These are phyloP conservation scores for Fragaria iinumae DNA, from an alignment of 306 rosid genomes.

Conservation along the genomic window DNA sequence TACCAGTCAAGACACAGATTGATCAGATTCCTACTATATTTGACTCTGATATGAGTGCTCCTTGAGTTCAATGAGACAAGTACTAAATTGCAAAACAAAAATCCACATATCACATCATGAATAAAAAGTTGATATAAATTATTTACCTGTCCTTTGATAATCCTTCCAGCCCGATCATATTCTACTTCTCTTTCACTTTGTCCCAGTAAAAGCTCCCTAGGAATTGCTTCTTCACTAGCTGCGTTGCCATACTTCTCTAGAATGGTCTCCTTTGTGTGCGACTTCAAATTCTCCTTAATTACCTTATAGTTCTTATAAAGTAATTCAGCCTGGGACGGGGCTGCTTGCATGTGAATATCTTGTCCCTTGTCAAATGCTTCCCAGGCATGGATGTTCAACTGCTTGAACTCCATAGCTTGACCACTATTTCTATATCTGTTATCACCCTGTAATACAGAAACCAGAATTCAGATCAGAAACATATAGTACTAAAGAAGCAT, in stretches of 20 bases:
- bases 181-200: constrained; percentile 71
- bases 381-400: constrained; percentile 59
- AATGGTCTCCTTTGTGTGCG: constrained; percentile 55
- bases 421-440: constrained; percentile 60
- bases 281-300: constrained; percentile 58
- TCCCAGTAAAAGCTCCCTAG: constrained; percentile 67
- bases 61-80: neutral
- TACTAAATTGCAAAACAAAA: neutral
- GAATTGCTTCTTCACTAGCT: constrained; percentile 51
- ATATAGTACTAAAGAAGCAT: neutral
- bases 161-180: constrained; percentile 74
- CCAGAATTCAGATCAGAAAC: neutral
- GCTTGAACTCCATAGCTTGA: constrained; percentile 67
- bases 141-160: constrained; percentile 66
- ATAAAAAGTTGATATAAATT: neutral
- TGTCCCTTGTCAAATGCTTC: constrained; percentile 75
- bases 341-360: constrained; percentile 75
- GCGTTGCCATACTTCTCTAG: constrained; percentile 71
- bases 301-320: constrained; percentile 61
- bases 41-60: neutral
- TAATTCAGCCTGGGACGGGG: constrained; percentile 76
- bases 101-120: neutral
- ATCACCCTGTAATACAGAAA: constrained; percentile 32
- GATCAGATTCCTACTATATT: neutral
- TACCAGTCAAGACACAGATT: neutral